These are phyloP conservation scores for Xylariomycetidae sp. DNA, from an alignment of 2,329 filamentous ascomycete genomes.

Conservation along the genomic window DNA sequence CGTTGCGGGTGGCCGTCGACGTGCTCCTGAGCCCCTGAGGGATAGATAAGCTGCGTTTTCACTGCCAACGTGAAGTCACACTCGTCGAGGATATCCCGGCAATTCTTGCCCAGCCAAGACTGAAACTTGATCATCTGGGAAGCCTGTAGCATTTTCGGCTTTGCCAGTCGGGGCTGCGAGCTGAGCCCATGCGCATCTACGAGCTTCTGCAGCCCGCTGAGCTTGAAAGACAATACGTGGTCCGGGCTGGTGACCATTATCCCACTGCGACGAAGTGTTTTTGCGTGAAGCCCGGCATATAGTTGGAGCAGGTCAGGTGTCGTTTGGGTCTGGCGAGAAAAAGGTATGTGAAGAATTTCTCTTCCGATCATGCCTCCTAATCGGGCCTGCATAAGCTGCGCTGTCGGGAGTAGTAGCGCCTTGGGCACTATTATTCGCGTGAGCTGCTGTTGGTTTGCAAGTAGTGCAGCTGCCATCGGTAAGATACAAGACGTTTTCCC, in stretches of 20 bases:
- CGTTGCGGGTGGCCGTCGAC: conserved; percentile 47
- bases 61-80: conserved; percentile 48
- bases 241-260: conserved; percentile 57
- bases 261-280: conserved; percentile 37
- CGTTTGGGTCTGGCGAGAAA: conserved; percentile 44
- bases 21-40: conserved; percentile 37
- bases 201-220: conserved; percentile 53
- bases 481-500: conserved; percentile 53
- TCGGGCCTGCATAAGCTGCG: conserved; percentile 47
- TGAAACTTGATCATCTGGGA: conserved; percentile 44
- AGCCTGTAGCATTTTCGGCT: conserved; percentile 20
- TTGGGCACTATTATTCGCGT: conserved; percentile 51
- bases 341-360: conserved; percentile 49
- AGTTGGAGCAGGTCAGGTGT: conserved; percentile 21
- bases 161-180: conserved; percentile 49
- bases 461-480: conserved; percentile 39
- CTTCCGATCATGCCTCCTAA: conserved; percentile 49
- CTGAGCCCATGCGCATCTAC: conserved; percentile 45
- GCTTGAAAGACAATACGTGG: conserved; percentile 57
- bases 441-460: conserved; percentile 40
- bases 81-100: conserved; percentile 60
- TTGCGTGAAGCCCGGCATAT: conserved; percentile 30
- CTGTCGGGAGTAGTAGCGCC: conserved; percentile 50
- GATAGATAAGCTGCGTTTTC: conserved; percentile 51
- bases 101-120: conserved; percentile 38